phyloP scores from a whole-genome alignment of 495 filamentous ascomycete species.

The Rhypophila decipiens region DNA sequence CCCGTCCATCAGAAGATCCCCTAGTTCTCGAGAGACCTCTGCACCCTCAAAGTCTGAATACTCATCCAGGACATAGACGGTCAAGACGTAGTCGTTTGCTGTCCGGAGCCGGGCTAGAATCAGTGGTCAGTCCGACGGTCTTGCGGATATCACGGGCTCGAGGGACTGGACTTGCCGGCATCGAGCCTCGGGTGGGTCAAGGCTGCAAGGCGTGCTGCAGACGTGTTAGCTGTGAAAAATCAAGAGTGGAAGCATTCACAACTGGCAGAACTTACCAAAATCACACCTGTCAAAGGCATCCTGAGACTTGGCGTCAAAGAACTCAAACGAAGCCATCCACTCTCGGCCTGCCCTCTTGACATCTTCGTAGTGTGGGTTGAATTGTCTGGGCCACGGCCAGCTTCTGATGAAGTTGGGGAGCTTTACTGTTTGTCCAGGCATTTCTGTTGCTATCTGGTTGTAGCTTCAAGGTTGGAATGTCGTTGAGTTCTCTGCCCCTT shows the following conservation, averaged over 20 bases:
- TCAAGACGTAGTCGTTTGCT: slow-evolving; percentile 1
- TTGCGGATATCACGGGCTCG: neutral
- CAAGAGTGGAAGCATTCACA: too few relatives aligned
- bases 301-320: neutral
- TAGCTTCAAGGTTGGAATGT: too few relatives aligned
- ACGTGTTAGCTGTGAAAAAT: too few relatives aligned
- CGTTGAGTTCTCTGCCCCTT: too few relatives aligned
- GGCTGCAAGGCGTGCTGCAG: too few relatives aligned
- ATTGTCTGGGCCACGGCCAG: neutral
- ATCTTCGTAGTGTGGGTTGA: neutral
- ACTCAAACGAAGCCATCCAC: neutral
- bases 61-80: slow-evolving; percentile 8
- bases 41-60: slow-evolving; percentile 7
- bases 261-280: neutral
- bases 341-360: neutral
- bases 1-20: slow-evolving; percentile 5
- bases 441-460: neutral
- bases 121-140: neutral
- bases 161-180: neutral
- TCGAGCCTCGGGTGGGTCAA: neutral
- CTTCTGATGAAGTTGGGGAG: neutral
- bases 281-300: neutral
- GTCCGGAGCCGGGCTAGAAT: neutral
- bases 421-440: neutral
- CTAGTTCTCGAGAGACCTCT: neutral